Percentiles rank a stretch among this genome's conserved stretches.
Evolutionary conservation across 768 basidiomycete species (phyloP).

Genomic region (Tricholoma sp.): DNA sequence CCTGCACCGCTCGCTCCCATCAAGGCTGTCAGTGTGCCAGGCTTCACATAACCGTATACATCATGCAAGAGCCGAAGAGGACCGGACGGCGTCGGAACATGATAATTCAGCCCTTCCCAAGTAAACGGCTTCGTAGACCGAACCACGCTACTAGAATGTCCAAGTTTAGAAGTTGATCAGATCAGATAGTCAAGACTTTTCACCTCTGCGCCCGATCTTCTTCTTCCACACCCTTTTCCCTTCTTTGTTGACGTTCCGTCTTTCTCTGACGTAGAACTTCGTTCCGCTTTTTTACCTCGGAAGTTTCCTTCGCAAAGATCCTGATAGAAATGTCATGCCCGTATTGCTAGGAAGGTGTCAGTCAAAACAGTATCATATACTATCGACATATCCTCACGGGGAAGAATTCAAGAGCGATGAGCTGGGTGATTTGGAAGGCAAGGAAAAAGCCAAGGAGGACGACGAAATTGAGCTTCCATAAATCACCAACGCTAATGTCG

Average conservation of each 20-base stretch:
- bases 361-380: conserved; percentile 6
- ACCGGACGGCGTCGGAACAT: conserved; percentile 63
- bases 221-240: background rate
- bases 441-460: conserved; percentile 69
- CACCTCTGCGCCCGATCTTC: conserved; percentile 7
- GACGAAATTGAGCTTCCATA: conserved; percentile 66
- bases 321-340: conserved; percentile 42
- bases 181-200: conserved; percentile 1
- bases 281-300: conserved; percentile 51
- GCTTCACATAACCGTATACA: conserved; percentile 76
- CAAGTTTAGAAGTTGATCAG: background rate
- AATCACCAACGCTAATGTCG: conserved; percentile 40
- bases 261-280: conserved; percentile 49
- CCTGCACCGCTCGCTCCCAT: conserved; percentile 86
- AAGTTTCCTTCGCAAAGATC: conserved; percentile 56
- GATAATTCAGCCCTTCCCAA: conserved; percentile 77
- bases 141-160: background rate
- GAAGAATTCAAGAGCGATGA: conserved; percentile 60
- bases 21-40: conserved; percentile 82
- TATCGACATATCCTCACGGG: conserved; percentile 36
- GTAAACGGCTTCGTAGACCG: conserved; percentile 55
- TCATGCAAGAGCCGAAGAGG: conserved; percentile 62
- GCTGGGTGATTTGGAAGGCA: conserved; percentile 64
- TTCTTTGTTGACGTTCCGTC: conserved; percentile 29
- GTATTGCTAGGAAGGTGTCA: conserved; percentile 37